phyloP scores from a whole-genome alignment of 345 rosid genomes.

The Noccaea caerulescens region DNA sequence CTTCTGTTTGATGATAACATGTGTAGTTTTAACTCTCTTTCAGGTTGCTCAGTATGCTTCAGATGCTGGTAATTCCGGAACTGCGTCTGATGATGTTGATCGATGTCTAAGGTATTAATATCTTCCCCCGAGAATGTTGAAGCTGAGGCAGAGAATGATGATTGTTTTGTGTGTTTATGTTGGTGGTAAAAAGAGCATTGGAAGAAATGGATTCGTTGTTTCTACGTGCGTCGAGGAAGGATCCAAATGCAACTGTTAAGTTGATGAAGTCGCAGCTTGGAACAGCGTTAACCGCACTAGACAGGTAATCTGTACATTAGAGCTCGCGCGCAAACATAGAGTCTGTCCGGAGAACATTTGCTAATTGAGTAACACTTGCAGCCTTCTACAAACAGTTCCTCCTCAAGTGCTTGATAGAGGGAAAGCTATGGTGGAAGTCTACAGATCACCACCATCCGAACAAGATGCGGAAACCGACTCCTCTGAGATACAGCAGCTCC shows the following conservation, averaged over 20 bases:
- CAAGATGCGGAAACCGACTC: conserved; percentile 56
- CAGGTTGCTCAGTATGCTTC: conserved; percentile 93
- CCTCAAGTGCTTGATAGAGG: conserved; percentile 65
- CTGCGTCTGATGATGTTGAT: conserved; percentile 68
- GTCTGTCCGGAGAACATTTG: neutral
- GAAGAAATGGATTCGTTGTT: conserved; percentile 80
- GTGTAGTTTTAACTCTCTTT: conserved; percentile 43
- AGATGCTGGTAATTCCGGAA: conserved; percentile 68
- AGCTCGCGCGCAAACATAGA: neutral
- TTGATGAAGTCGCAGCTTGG: conserved; percentile 69
- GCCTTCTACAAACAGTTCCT: conserved; percentile 78
- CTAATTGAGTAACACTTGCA: conserved; percentile 36
- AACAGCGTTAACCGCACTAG: conserved; percentile 58
- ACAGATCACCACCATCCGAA: conserved; percentile 48
- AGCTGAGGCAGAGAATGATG: neutral
- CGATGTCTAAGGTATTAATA: conserved; percentile 68
- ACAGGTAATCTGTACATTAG: conserved; percentile 45
- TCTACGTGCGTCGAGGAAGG: conserved; percentile 75
- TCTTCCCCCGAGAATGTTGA: neutral
- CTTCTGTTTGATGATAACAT: conserved; percentile 50
- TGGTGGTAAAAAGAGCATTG: conserved; percentile 51
- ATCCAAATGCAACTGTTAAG: conserved; percentile 59
- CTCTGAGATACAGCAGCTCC: conserved; percentile 64
- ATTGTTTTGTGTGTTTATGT: neutral
- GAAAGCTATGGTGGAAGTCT: conserved; percentile 73